phyloP scores from a whole-genome alignment of 1,139 yeast species.

The Saccharomyces hybrid region DNA sequence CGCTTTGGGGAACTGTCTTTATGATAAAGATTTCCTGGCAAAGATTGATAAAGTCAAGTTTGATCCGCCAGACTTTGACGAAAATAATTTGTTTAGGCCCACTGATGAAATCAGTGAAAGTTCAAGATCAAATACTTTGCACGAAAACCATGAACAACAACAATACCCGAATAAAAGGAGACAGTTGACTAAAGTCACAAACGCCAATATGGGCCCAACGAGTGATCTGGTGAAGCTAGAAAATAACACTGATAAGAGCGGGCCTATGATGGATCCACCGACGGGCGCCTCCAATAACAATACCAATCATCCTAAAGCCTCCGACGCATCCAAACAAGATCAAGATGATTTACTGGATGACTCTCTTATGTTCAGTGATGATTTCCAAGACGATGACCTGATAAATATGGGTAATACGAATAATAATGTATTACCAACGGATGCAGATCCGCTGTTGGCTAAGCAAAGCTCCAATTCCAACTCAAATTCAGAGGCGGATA shows the following conservation, averaged over 20 bases:
- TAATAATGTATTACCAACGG: background rate
- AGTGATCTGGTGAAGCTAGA: conserved; percentile 6
- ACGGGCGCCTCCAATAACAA: conserved; percentile 13
- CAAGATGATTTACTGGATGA: conserved; percentile 49
- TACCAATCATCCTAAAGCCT: conserved; percentile 6
- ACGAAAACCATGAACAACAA: conserved; percentile 8
- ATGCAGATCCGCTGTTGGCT: background rate
- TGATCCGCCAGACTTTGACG: conserved; percentile 50
- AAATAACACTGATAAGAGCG: conserved; percentile 8
- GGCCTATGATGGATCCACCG: conserved; percentile 5
- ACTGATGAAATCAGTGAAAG: conserved; percentile 31
- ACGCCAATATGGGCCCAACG: background rate
- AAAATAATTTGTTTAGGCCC: conserved; percentile 37
- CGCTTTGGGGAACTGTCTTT: conserved; percentile 70
- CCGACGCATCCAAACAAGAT: conserved; percentile 12
- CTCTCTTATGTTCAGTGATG: conserved; percentile 62
- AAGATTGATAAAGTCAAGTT: conserved; percentile 41
- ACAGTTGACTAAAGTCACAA: conserved; percentile 9
- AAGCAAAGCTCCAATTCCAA: background rate
- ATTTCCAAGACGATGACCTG: conserved; percentile 34
- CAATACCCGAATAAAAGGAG: conserved; percentile 16
- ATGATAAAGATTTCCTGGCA: conserved; percentile 57
- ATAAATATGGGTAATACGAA: conserved; percentile 16
- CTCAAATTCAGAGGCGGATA: conserved; percentile 3
- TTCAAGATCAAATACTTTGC: conserved; percentile 27